Evolutionary conservation across 441 rosid genomes (phyloP).

Genomic region (Erodium moschatum): DNA sequence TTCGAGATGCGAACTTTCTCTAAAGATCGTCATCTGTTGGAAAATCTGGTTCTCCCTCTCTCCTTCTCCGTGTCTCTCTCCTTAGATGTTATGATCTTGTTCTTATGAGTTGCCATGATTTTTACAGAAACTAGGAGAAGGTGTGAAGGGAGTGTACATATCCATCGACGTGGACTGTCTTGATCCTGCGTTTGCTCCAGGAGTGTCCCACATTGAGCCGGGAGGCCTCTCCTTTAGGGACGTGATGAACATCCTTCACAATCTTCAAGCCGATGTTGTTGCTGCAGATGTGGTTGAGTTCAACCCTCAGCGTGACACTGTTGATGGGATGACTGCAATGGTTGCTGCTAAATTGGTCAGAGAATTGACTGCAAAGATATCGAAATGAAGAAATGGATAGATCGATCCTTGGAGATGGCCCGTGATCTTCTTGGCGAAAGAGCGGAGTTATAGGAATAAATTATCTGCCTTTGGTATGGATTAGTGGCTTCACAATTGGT

Average conservation of each 20-base stretch:
- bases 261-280: constrained; percentile 71
- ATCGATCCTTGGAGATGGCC: too few species aligned
- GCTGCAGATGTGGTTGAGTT: constrained; percentile 95
- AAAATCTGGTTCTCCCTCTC: constrained; percentile 56
- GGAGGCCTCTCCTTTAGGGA: constrained; percentile 96
- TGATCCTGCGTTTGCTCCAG: constrained; percentile 97
- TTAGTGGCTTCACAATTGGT: too few species aligned
- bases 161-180: constrained; percentile 90
- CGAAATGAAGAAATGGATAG: constrained; percentile 35
- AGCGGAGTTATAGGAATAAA: too few species aligned
- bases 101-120: not conserved
- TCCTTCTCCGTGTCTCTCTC: constrained; percentile 19
- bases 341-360: constrained; percentile 98
- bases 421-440: too few species aligned
- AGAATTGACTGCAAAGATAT: constrained; percentile 83
- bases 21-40: constrained; percentile 56
- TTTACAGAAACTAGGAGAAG: constrained; percentile 86
- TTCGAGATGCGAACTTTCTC: constrained; percentile 89
- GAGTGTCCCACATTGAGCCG: constrained; percentile 95
- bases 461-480: too few species aligned
- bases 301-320: constrained; percentile 96
- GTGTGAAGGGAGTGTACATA: constrained; percentile 84
- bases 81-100: not conserved
- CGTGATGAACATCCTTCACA: constrained; percentile 80
- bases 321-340: constrained; percentile 98